Percentiles rank a stretch among this genome's conserved stretches.
phyloP scores from a whole-genome alignment of 768 basidiomycete genomes.

The Suillus spraguei region DNA sequence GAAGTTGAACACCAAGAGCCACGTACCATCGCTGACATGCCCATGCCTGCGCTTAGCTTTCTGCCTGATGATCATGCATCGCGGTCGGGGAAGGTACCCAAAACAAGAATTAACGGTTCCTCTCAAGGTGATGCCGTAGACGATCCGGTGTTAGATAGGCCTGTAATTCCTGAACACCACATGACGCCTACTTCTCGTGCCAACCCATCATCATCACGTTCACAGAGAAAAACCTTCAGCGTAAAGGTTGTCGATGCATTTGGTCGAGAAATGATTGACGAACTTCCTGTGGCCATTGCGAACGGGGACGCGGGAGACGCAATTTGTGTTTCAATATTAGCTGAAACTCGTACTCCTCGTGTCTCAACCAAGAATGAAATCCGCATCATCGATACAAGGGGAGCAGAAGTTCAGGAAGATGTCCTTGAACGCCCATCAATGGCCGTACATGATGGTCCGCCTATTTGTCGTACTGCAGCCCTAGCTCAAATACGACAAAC shows the following conservation, averaged over 20 bases:
- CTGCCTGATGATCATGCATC: neutral
- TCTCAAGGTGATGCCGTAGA: conserved; percentile 11
- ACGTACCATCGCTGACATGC: conserved; percentile 28
- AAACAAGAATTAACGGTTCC: neutral
- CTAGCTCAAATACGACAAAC: conserved; percentile 59
- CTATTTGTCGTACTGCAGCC: conserved; percentile 47
- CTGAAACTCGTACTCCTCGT: conserved; percentile 22
- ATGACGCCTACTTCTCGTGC: conserved; percentile 27
- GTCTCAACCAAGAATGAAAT: conserved; percentile 42
- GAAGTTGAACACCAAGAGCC: conserved; percentile 25
- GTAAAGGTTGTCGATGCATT: conserved; percentile 73
- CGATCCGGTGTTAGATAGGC: conserved; percentile 11
- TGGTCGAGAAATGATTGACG: conserved; percentile 49
- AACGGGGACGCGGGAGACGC: conserved; percentile 23
- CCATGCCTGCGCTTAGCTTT: conserved; percentile 4
- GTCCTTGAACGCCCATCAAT: conserved; percentile 22
- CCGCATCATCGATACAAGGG: conserved; percentile 71
- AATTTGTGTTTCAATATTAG: conserved; percentile 14
- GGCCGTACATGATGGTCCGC: conserved; percentile 20
- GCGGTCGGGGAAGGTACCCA: neutral
- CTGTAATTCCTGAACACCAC: conserved; percentile 23
- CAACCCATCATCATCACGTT: conserved; percentile 29
- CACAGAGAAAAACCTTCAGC: conserved; percentile 48
- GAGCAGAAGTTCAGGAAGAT: conserved; percentile 52
- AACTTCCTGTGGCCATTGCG: conserved; percentile 15